These are phyloP conservation scores for Leccinum arenicola DNA, from an alignment of 768 basidiomycete genomes.

Conservation along the genomic window DNA sequence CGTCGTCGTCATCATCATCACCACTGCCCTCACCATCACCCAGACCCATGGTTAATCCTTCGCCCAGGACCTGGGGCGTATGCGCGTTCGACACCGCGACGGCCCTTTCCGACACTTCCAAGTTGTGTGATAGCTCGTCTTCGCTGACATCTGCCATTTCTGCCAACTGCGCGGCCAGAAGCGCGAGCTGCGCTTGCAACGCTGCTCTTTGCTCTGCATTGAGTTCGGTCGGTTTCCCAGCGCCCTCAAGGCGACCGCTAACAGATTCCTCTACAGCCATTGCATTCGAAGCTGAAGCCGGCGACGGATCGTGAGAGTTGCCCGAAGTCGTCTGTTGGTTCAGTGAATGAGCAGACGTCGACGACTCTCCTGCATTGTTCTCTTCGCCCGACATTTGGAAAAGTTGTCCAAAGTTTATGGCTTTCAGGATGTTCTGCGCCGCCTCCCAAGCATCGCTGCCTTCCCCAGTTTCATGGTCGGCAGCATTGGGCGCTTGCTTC, in stretches of 20 bases:
- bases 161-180: slow-evolving; percentile 69
- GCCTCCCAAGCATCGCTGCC: slow-evolving; percentile 72
- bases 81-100: background rate
- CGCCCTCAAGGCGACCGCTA: slow-evolving; percentile 6
- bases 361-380: slow-evolving; percentile 14
- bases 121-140: slow-evolving; percentile 29
- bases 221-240: slow-evolving; percentile 23
- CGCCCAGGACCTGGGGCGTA: background rate
- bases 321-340: background rate
- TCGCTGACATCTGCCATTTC: slow-evolving; percentile 54
- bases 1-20: slow-evolving; percentile 10
- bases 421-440: slow-evolving; percentile 72
- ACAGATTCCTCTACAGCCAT: background rate
- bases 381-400: slow-evolving; percentile 38
- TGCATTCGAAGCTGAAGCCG: background rate
- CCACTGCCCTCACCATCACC: slow-evolving; percentile 13
- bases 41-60: slow-evolving; percentile 1
- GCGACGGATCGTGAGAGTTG: slow-evolving; percentile 6
- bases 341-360: slow-evolving; percentile 2
- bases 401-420: slow-evolving; percentile 67
- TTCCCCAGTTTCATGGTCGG: slow-evolving; percentile 36
- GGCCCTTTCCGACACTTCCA: slow-evolving; percentile 13
- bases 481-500: slow-evolving; percentile 9
- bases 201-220: slow-evolving; percentile 55
- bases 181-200: slow-evolving; percentile 69